Base-by-base conservation (phyloP, 176 grass and related monocot genomes). In the Echinochloa phyllopogon region DNA sequence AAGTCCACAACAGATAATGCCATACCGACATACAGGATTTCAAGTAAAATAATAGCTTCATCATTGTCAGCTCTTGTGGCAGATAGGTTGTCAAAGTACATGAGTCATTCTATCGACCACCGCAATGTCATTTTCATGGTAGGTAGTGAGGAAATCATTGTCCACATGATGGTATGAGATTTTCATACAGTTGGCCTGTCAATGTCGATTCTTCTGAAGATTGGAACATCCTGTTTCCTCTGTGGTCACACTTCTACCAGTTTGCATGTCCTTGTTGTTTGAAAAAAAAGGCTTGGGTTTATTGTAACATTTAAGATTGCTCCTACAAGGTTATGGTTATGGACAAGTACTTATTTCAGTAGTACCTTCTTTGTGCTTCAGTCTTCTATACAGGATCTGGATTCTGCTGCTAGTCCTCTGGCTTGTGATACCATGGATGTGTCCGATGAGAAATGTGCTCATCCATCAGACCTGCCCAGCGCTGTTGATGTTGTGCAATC, bases 71-170 rank as follows among this genome's bases (percentile, higher is more conserved):
- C 67, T 68, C 27, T 55, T 36, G 69, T 82, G 38, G 83, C 69
- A 70, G 80, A 91, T 84, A 84, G 69, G 60, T 44, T 70, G 80
- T 87, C 75, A 61, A 87, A 84, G 75, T 75, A 51, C 61, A 51
- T 15, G 72, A n/a, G 63, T 75, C 84, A 84, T 80, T 83, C 60
- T 51, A 78, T 72, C 66, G 66, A 62, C 57, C 47, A 77, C 11
- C 83, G 59, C 41, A 24, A 58, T 87, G 80, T 87, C 74, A 65
- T 87, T 57, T 79, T 72, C 89, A 17, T 58, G 80, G 61, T 84
- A 70, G 89, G 81, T 87, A 18, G 67, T 70, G 50, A 69, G 38
- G 74, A 63, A 72, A 83, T 45, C 56, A 72, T 49, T 73, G 75
- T 52, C 75, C 85, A 62, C 69, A 45, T 6, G 68, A 75, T 69